Evolutionary conservation across 768 basidiomycete genomes (phyloP).

Genomic region (Boletus subparvulus): DNA sequence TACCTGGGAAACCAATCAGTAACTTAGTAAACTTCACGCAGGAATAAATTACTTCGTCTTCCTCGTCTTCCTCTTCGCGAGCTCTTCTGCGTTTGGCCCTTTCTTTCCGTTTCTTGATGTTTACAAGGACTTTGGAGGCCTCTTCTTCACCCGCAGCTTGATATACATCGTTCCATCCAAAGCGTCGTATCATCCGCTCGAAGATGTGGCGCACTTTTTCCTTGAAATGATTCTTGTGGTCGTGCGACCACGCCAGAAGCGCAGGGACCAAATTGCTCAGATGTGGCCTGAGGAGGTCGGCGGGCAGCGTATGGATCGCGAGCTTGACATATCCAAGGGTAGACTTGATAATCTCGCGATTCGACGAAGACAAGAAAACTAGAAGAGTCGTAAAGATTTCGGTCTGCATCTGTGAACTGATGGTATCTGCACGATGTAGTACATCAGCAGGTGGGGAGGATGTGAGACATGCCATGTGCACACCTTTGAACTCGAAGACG

Average conservation of each 20-base stretch:
- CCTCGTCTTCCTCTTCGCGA: conserved; percentile 54
- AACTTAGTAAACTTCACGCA: not conserved
- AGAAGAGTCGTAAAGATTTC: conserved; percentile 86
- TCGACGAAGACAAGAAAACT: conserved; percentile 89
- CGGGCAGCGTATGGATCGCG: conserved; percentile 79
- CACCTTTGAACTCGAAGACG: conserved; percentile 95
- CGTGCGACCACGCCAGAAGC: conserved; percentile 89
- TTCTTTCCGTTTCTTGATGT: conserved; percentile 95
- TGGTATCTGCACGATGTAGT: conserved; percentile 47
- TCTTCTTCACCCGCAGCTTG: conserved; percentile 73
- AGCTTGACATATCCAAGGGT: conserved; percentile 94
- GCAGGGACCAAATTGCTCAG: conserved; percentile 78
- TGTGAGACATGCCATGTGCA: not conserved
- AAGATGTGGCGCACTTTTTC: conserved; percentile 95
- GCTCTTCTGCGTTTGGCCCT: conserved; percentile 87
- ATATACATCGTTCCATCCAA: conserved; percentile 84
- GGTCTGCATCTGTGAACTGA: conserved; percentile 68
- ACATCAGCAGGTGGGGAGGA: not conserved
- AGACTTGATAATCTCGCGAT: conserved; percentile 98
- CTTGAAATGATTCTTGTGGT: conserved; percentile 99
- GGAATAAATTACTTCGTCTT: conserved; percentile 43
- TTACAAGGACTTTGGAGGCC: conserved; percentile 83
- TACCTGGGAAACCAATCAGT: conserved; percentile 34
- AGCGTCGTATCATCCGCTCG: conserved; percentile 90
- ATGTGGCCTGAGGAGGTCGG: conserved; percentile 71